These are phyloP conservation scores for Tuber melanosporum DNA, from an alignment of 495 filamentous ascomycete genomes.

Conservation along the genomic window DNA sequence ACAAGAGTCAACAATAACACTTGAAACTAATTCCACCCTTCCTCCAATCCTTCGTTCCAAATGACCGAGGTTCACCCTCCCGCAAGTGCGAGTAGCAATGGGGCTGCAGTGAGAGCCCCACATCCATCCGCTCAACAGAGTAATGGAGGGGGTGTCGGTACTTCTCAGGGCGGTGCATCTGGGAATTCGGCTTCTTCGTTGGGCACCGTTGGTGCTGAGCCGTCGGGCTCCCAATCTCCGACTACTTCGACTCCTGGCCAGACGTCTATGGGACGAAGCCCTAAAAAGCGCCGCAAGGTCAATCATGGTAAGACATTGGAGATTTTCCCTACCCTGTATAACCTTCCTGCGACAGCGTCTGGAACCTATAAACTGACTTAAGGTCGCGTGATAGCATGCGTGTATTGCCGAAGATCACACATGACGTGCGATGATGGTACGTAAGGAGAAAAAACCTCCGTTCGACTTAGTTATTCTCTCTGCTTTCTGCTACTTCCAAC, in stretches of 20 bases:
- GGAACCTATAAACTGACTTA: constrained; percentile 44
- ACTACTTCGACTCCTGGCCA: constrained; percentile 37
- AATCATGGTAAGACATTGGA: constrained; percentile 78
- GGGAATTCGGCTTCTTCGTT: constrained; percentile 19
- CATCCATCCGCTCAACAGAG: constrained; percentile 32
- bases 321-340: constrained; percentile 32
- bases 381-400: constrained; percentile 69
- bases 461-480: constrained; percentile 17
- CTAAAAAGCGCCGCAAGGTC: constrained; percentile 97
- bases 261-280: constrained; percentile 48
- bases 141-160: constrained; percentile 8
- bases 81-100: constrained; percentile 36
- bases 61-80: constrained; percentile 38
- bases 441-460: constrained; percentile 48
- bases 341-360: constrained; percentile 42
- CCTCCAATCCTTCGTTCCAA: constrained; percentile 34
- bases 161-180: constrained; percentile 18
- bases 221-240: constrained; percentile 38
- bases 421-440: constrained; percentile 99
- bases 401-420: constrained; percentile 99
- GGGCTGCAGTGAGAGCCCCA: constrained; percentile 34
- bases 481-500: constrained; percentile 27
- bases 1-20: constrained; percentile 31
- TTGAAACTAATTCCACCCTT: constrained; percentile 36
- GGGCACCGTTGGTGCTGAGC: constrained; percentile 24